These are phyloP conservation scores for Metroxylon sagu DNA, from an alignment of 176 grass and related monocot species.

Conservation along the genomic window DNA sequence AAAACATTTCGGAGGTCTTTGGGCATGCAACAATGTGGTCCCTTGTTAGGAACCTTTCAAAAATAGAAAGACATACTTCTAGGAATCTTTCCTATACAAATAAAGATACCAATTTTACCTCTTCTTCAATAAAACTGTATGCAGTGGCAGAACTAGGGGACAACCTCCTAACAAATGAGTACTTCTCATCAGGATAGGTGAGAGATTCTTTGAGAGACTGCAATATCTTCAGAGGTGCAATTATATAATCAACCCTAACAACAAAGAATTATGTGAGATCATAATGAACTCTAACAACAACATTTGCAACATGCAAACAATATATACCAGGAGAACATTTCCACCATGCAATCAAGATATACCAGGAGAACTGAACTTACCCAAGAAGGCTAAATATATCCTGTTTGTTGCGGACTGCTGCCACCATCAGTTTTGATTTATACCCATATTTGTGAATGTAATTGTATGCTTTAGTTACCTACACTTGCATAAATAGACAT, in stretches of 20 bases:
- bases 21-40: too few relatives aligned
- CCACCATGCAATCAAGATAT: too few relatives aligned
- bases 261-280: not conserved
- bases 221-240: not conserved
- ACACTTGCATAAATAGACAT: conserved; percentile 10
- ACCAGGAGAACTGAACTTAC: too few relatives aligned
- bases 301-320: too few relatives aligned
- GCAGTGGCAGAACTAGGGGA: not conserved
- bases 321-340: too few relatives aligned
- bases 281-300: too few relatives aligned
- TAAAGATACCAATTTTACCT: not conserved
- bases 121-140: not conserved
- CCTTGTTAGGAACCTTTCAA: too few relatives aligned
- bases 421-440: not conserved
- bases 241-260: conserved; percentile 1
- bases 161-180: not conserved
- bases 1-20: too few relatives aligned
- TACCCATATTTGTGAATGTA: not conserved
- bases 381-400: conserved; percentile 3
- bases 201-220: not conserved
- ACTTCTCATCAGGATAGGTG: not conserved
- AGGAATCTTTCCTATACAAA: not conserved
- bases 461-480: conserved; percentile 1
- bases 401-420: not conserved
- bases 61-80: not conserved